Base-by-base conservation (phyloP, 768 basidiomycete species). In the Kondoa subrosea region DNA sequence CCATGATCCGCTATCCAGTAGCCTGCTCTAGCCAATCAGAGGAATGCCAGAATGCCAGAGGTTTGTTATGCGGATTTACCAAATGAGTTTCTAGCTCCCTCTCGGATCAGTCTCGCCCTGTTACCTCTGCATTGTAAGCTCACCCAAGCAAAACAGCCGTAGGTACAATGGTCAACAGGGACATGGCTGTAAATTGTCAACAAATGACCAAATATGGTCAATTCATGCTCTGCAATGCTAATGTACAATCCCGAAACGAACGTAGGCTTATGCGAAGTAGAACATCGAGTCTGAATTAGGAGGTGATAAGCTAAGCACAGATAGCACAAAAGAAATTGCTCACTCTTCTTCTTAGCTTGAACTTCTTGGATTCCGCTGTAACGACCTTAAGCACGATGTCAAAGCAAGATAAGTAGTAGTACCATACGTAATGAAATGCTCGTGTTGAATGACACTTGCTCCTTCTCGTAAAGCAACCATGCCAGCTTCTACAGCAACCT, bases 271-370 rank as follows among this genome's bases (percentile, higher is more conserved):
- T 25, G 69, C 66, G 34, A 33, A 69, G 66, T 67, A 69, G 66
- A 69, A 67, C 40, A 50, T 8, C 40, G 40, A 8, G 40, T 50
- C 40, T 8, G 21, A 60, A 60, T 60, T 60, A 27, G 14, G 56
- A 56, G 16, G 25, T 56, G 56, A 56, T 56, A 25, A 56, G 25
- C 25, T 25, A 56, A 56, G 56, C 56, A 56, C 25, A 15, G 56
- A 15, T 15, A 56, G 16, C 15, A 25, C 56, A 25, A 56, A 60
- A 4, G 25, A 60, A 25, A 8, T 21, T 96, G 85, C 75, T 89
- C 86, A 76, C 97, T 97, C 85, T 97, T 97, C 85, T 99, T 99
- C 85, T 96, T 92, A 79, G 89, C 90, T 83, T 97, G 93, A 67
- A 97, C 78, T 87, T 96, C 78, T 64, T 77, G 67, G 57, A 76